Base-by-base conservation (phyloP, 352 stramenopile species). In the Globisporangium heterothallicum region DNA sequence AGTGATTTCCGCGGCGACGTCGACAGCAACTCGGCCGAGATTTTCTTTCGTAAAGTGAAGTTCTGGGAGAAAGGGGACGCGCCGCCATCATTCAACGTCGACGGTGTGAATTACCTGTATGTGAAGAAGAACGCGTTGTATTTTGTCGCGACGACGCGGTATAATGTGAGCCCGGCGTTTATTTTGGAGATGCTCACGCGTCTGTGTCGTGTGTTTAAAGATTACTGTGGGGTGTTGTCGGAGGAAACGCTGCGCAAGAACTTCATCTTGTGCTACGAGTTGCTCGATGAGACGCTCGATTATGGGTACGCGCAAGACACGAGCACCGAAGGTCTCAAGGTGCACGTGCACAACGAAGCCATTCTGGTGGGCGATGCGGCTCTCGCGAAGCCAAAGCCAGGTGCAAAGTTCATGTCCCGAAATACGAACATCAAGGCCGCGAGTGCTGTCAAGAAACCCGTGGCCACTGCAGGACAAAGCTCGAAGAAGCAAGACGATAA, bases 211-310 rank as follows among this genome's bases (percentile, higher is more conserved):
- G 94, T 99, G 34, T 99, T 99, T 68, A 99, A 99, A 76, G 97
- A 99, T 79, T 99, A 99, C 69, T 99, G 97, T 69, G 97, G 97
- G 24, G 95, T 98, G 29, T 73, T 99, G 19, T 98, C 89, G 26
- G 97, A 97, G 61, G 95, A 99, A 70, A 96, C 94, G n/a, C 95
- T 99, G 62, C 86, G 97, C 36, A 99, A 99, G 84, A 99, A 99
- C 72, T 99, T 99, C 61, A 97, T 99, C 58, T 66, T 99, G 36
- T 94, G 98, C 58, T 99, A 99, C 68, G 97, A 99, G 73, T 77
- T 99, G 40, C 78, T 99, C 38, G 97, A 99, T 72, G 97, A 99
- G 72, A 97, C 97, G 56, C 64, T 98, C n/a, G 97, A 99, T 75
- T 99, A 96, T 64, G 97, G 97, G 10, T 98, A 98, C 70, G 95